Percentiles rank a stretch among this genome's conserved stretches.
Evolutionary conservation across 2,329 filamentous ascomycete species (phyloP).

Genomic region (Colletotrichum liaoningense): DNA sequence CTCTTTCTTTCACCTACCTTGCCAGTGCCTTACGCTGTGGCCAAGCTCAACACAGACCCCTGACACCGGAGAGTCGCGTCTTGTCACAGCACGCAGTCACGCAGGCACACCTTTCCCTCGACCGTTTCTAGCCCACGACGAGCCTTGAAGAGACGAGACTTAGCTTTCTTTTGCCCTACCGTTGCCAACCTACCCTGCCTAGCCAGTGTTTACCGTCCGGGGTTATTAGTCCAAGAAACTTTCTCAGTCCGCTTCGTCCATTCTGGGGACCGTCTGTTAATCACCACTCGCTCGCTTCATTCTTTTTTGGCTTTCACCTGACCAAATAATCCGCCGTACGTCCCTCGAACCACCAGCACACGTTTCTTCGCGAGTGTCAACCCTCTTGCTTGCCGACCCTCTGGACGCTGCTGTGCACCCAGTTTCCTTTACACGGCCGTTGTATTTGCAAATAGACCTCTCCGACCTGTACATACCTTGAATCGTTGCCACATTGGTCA

Average conservation of each 20-base stretch:
- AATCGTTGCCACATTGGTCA: conserved; percentile 11
- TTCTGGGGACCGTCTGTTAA: conserved; percentile 7
- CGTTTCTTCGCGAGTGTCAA: conserved; percentile 3
- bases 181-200: conserved; percentile 5
- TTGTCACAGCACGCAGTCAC: conserved; percentile 22
- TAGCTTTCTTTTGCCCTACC: conserved; percentile 26
- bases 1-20: conserved; percentile 3
- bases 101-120: conserved; percentile 7
- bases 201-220: conserved; percentile 16
- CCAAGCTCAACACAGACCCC: conserved; percentile 27
- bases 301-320: background rate
- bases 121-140: background rate
- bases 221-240: conserved; percentile 25
- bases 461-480: background rate
- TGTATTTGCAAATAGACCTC: background rate
- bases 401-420: conserved; percentile 33
- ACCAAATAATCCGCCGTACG: conserved; percentile 14
- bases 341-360: conserved; percentile 19
- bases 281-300: background rate
- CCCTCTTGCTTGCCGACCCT: conserved; percentile 1
- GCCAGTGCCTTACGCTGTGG: conserved; percentile 11
- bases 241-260: conserved; percentile 18
- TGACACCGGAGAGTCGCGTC: conserved; percentile 31
- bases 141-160: background rate
- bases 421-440: background rate